Conservation (phyloP, 2,329 filamentous ascomycete species). For the Trichoderma citrinoviride region DNA sequence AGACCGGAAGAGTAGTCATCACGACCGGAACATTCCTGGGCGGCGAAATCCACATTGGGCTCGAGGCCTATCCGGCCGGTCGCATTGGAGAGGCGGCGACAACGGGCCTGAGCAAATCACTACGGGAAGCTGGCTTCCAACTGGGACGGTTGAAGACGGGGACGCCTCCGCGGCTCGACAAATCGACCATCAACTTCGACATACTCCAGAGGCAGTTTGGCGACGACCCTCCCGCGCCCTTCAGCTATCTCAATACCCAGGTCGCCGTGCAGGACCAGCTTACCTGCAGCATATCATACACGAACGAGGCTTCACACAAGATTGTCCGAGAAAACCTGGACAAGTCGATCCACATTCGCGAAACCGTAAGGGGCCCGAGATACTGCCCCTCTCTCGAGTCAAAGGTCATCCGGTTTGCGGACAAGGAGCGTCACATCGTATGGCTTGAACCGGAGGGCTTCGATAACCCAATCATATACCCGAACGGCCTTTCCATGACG, state of each 20-base stretch:
- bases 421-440: constrained; percentile 80
- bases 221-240: constrained; percentile 82
- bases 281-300: constrained; percentile 82
- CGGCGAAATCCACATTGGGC: constrained; percentile 92
- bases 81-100: constrained; percentile 93
- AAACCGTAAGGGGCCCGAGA: constrained; percentile 88
- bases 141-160: constrained; percentile 92
- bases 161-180: constrained; percentile 83
- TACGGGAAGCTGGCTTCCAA: constrained; percentile 83
- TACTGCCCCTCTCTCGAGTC: constrained; percentile 96
- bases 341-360: constrained; percentile 93
- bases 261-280: constrained; percentile 81
- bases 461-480: constrained; percentile 84
- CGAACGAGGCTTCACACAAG: constrained; percentile 77
- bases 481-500: constrained; percentile 97
- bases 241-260: constrained; percentile 80
- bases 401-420: constrained; percentile 83
- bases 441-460: constrained; percentile 98
- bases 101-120: constrained; percentile 85
- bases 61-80: constrained; percentile 80
- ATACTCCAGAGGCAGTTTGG: constrained; percentile 71
- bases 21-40: constrained; percentile 95
- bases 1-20: constrained; percentile 80
- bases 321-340: constrained; percentile 87
- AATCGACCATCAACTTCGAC: constrained; percentile 75